A percentile compares a stretch with the other conserved stretches of the same genome.
These are phyloP conservation scores for Polygonum aviculare DNA, from an alignment of 148 eudicot species.

Conservation along the genomic window DNA sequence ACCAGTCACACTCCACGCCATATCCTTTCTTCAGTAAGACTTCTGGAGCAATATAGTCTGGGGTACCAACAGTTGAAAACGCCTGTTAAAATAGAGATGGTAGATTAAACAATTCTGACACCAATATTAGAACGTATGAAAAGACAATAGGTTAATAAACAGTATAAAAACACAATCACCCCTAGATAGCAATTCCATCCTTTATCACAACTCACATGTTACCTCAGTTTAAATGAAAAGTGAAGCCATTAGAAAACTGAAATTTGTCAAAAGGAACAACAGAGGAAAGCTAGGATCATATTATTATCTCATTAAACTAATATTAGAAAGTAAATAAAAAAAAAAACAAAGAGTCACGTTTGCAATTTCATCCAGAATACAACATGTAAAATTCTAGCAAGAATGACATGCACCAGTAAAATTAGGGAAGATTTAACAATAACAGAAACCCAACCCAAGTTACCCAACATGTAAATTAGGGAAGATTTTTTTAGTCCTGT, in stretches of 20 bases:
- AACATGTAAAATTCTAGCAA: background rate
- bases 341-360: background rate
- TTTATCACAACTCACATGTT: background rate
- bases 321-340: background rate
- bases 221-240: background rate
- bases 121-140: background rate
- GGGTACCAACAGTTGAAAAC: conserved; percentile 97
- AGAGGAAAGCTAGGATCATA: background rate
- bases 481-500: background rate
- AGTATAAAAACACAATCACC: background rate
- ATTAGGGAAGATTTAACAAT: background rate
- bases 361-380: background rate
- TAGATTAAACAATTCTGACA: background rate
- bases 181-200: no score
- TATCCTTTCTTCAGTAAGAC: conserved; percentile 90
- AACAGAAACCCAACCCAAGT: background rate
- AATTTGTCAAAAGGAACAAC: background rate
- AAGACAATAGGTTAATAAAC: no score
- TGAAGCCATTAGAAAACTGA: background rate
- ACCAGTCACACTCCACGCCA: conserved; percentile 99
- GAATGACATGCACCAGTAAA: background rate
- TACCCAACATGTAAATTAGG: background rate
- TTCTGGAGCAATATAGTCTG: conserved; percentile 98
- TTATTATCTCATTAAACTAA: background rate
- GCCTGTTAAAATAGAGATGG: conserved; percentile 42